Conservation (phyloP, 169 alveolate species). For the Plasmodium berghei region DNA sequence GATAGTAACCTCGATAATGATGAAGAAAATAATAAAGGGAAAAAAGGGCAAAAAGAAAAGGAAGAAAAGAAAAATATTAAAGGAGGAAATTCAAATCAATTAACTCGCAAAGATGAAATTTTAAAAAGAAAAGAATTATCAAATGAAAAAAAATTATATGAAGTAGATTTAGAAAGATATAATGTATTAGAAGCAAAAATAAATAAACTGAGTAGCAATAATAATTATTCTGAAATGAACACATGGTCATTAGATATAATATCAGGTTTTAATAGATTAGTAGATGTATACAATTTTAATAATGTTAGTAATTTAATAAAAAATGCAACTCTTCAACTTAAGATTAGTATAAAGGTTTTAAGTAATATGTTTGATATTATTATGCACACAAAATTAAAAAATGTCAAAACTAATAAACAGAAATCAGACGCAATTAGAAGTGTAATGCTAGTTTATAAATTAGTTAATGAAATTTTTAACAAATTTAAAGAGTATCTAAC, state of each 20-base stretch:
- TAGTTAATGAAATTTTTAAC: slow-evolving; percentile 70
- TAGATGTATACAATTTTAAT: slow-evolving; percentile 74
- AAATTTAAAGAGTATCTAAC: slow-evolving; percentile 52
- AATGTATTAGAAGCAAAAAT: slow-evolving; percentile 36
- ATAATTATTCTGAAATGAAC: slow-evolving; percentile 67
- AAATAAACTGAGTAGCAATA: slow-evolving; percentile 53
- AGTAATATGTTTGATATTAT: slow-evolving; percentile 52
- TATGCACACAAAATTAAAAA: slow-evolving; percentile 70
- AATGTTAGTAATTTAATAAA: slow-evolving; percentile 65
- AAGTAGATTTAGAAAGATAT: slow-evolving; percentile 74
- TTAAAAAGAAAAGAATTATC: slow-evolving; percentile 67
- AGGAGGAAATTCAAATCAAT: slow-evolving; percentile 1
- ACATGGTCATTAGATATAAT: slow-evolving; percentile 75
- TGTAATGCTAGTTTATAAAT: slow-evolving; percentile 49
- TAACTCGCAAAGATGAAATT: slow-evolving; percentile 72
- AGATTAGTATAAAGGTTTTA: slow-evolving; percentile 58
- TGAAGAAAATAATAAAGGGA: slow-evolving; percentile 11
- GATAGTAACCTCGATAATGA: slow-evolving; percentile 14
- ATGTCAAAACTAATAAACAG: slow-evolving; percentile 55
- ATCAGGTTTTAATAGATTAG: slow-evolving; percentile 74
- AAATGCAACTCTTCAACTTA: slow-evolving; percentile 50
- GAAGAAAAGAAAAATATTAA: slow-evolving; percentile 20
- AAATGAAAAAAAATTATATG: slow-evolving; percentile 59
- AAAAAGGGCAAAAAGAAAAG: slow-evolving; percentile 16
- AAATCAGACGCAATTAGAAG: slow-evolving; percentile 72